Evolutionary conservation across 2,329 filamentous ascomycete species (phyloP).

Genomic region (Penicillium sp.): DNA sequence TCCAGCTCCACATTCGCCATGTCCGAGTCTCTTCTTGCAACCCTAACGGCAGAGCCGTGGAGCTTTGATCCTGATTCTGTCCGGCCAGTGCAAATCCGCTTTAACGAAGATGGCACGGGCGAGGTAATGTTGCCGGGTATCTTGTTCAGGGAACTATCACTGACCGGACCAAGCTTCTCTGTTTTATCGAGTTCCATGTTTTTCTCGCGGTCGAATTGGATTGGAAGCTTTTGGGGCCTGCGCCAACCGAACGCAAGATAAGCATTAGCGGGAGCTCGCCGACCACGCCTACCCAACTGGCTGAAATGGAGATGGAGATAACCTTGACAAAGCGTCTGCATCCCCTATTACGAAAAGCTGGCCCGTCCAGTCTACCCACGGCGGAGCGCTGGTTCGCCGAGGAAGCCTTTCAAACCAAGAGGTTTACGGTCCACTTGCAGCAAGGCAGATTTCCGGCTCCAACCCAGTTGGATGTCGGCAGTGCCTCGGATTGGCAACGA

Average conservation of each 20-base stretch:
- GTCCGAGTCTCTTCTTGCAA: background rate
- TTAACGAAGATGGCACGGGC: background rate
- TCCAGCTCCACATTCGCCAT: background rate
- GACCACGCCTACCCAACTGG: background rate
- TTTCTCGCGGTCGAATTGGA: background rate
- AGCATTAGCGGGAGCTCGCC: background rate
- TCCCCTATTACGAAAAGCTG: background rate
- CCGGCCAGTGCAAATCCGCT: background rate
- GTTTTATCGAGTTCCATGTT: background rate
- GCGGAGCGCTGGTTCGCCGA: background rate
- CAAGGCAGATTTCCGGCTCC: background rate
- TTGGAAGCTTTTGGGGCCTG: background rate
- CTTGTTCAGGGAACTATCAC: background rate
- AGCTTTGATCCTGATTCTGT: background rate
- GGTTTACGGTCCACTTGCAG: background rate
- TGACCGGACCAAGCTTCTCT: background rate
- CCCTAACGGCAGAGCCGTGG: background rate
- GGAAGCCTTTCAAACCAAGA: background rate
- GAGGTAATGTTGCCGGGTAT: background rate
- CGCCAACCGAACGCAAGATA: background rate
- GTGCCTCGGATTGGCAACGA: background rate
- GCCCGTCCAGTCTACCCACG: background rate
- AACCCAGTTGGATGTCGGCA: background rate
- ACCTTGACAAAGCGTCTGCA: background rate
- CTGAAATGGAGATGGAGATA: background rate